phyloP scores from a whole-genome alignment of 345 rosid species.

The Erucastrum elatum region DNA sequence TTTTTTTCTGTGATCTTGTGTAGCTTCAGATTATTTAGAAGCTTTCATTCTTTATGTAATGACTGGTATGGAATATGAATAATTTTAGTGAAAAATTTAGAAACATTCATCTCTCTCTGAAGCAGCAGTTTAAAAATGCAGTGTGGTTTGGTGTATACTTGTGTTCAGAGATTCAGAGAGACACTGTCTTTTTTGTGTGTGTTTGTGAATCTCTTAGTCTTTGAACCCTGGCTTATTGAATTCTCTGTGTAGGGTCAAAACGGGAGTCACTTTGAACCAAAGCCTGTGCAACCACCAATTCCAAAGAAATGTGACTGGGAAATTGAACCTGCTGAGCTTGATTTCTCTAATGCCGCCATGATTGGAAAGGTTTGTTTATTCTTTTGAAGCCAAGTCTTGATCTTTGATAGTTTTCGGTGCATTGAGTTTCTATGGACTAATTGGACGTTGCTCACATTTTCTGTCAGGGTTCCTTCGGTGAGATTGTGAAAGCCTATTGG shows the following conservation, averaged over 20 bases:
- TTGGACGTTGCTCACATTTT: slow-evolving; percentile 34
- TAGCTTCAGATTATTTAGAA: neutral
- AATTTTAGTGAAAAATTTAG: no score
- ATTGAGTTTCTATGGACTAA: slow-evolving; percentile 18
- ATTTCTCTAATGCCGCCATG: slow-evolving; percentile 70
- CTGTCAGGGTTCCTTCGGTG: slow-evolving; percentile 92
- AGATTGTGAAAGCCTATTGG: slow-evolving; percentile 91
- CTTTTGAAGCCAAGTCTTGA: slow-evolving; percentile 1
- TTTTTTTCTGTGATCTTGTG: neutral
- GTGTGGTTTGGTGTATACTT: neutral
- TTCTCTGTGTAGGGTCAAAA: slow-evolving; percentile 73
- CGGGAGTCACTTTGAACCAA: slow-evolving; percentile 98
- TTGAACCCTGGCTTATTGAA: slow-evolving; percentile 8
- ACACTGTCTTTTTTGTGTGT: neutral
- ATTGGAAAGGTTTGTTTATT: slow-evolving; percentile 79
- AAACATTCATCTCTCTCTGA: neutral
- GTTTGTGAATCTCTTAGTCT: slow-evolving; percentile 9
- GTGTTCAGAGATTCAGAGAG: slow-evolving; percentile 1
- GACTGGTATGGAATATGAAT: neutral
- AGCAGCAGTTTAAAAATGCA: neutral
- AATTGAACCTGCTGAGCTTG: slow-evolving; percentile 92
- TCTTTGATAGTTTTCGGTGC: neutral
- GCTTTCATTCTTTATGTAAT: neutral
- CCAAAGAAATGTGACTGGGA: slow-evolving; percentile 99
- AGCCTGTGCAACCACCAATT: slow-evolving; percentile 89